Evolutionary conservation across 2,329 filamentous ascomycete genomes (phyloP).

Genomic region (Phialophora macrospora): DNA sequence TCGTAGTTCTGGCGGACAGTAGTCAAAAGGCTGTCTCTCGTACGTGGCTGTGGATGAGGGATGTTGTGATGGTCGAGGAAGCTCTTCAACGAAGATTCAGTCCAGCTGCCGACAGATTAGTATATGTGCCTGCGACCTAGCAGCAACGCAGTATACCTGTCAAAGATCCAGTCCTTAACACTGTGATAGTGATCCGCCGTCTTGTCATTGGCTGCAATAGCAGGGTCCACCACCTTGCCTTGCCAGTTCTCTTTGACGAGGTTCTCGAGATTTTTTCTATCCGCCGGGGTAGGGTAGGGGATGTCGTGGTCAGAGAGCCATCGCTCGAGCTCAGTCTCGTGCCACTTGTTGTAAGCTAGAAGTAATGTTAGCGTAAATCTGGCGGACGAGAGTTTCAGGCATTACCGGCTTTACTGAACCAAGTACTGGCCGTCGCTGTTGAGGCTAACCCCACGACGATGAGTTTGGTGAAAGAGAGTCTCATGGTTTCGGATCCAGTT

Average conservation of each 20-base stretch:
- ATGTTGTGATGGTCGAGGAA: conserved; percentile 90
- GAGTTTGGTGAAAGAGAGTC: conserved; percentile 70
- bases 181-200: conserved; percentile 71
- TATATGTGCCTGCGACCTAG: conserved; percentile 31
- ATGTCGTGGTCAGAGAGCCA: conserved; percentile 94
- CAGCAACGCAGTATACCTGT: conserved; percentile 60
- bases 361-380: conserved; percentile 35
- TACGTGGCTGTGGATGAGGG: conserved; percentile 85
- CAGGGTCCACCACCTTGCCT: conserved; percentile 67
- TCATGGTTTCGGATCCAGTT: conserved; percentile 64
- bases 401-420: conserved; percentile 85
- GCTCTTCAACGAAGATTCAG: conserved; percentile 88
- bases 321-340: conserved; percentile 93
- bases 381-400: conserved; percentile 34
- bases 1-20: conserved; percentile 83
- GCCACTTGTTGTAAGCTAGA: conserved; percentile 96
- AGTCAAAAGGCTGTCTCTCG: conserved; percentile 79
- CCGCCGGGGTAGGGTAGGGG: conserved; percentile 84
- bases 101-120: conserved; percentile 68
- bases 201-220: conserved; percentile 81
- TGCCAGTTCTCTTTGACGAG: conserved; percentile 93
- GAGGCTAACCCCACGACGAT: conserved; percentile 74
- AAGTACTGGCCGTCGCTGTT: conserved; percentile 72
- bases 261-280: conserved; percentile 92
- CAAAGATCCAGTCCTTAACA: conserved; percentile 89